These are phyloP conservation scores for Ceratobasidium sp. DNA, from an alignment of 1,284 basidiomycete species.

Conservation along the genomic window DNA sequence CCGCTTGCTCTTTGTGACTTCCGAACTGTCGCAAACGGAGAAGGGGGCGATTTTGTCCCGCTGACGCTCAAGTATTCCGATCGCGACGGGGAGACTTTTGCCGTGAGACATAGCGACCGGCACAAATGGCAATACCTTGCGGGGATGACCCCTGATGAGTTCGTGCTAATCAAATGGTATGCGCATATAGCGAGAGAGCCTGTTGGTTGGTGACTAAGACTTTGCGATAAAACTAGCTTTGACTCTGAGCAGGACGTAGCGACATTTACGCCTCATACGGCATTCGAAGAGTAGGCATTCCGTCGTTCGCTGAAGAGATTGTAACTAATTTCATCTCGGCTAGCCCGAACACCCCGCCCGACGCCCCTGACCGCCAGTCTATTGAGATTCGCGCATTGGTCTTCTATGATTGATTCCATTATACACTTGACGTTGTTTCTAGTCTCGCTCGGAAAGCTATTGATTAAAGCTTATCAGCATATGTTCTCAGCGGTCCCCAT, in stretches of 20 bases:
- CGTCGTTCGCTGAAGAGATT: too few relatives aligned
- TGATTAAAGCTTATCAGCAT: too few relatives aligned
- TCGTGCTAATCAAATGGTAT: conserved; percentile 77
- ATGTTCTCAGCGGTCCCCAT: too few relatives aligned
- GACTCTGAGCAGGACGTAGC: conserved; percentile 60
- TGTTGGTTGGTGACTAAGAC: too few relatives aligned
- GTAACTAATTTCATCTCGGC: neutral
- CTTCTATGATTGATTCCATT: conserved; percentile 61
- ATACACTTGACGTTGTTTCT: too few relatives aligned
- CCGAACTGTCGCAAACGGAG: conserved; percentile 63
- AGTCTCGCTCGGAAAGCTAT: too few relatives aligned
- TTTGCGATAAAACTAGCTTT: neutral
- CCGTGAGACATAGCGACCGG: conserved; percentile 66
- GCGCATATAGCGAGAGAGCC: conserved; percentile 52
- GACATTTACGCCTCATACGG: conserved; percentile 70
- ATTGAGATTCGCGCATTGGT: conserved; percentile 72
- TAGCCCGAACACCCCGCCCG: conserved; percentile 64
- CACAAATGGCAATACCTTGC: conserved; percentile 76
- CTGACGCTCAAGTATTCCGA: conserved; percentile 68
- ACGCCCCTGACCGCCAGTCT: conserved; percentile 67
- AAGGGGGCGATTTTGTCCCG: conserved; percentile 62
- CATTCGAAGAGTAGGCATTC: conserved; percentile 61
- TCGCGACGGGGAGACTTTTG: conserved; percentile 70
- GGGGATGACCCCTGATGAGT: conserved; percentile 73
- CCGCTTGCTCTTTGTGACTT: conserved; percentile 75